These are phyloP conservation scores for Lodderomyces oxycetoniae DNA, from an alignment of 1,139 yeast species.

Conservation along the genomic window DNA sequence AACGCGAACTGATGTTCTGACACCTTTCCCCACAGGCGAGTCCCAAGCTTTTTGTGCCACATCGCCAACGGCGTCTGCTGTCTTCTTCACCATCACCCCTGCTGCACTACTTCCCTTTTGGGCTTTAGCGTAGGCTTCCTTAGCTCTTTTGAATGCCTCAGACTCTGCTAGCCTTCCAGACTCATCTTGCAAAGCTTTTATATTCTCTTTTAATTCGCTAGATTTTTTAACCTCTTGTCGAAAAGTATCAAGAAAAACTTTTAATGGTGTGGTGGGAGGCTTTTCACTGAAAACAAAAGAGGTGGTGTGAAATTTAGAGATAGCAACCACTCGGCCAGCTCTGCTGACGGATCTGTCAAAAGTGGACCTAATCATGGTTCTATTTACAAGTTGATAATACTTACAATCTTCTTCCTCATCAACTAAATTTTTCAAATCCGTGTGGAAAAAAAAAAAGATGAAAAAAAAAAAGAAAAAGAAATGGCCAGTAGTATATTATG, in stretches of 20 bases:
- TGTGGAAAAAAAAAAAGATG: no score
- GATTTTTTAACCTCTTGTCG: conserved; percentile 87
- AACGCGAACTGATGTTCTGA: conserved; percentile 72
- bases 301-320: conserved; percentile 12
- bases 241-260: conserved; percentile 91
- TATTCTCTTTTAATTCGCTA: conserved; percentile 82
- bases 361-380: no score
- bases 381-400: no score
- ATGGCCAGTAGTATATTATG: neutral
- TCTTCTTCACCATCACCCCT: conserved; percentile 76
- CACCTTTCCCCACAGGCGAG: conserved; percentile 84
- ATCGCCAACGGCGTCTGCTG: conserved; percentile 91
- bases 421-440: no score
- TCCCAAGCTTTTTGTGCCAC: conserved; percentile 96
- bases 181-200: conserved; percentile 93
- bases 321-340: no score
- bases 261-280: conserved; percentile 57
- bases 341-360: no score
- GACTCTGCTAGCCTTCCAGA: conserved; percentile 93
- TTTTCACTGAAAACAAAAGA: conserved; percentile 17
- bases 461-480: conserved; percentile 3
- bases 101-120: conserved; percentile 78
- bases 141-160: conserved; percentile 89
- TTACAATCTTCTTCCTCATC: no score
- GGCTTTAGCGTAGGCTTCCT: conserved; percentile 87